Evolutionary conservation across 176 grass and related monocot genomes (phyloP), one percentile per base, ranked within the genome.

Genomic region (Pontederia crassipes): DNA sequence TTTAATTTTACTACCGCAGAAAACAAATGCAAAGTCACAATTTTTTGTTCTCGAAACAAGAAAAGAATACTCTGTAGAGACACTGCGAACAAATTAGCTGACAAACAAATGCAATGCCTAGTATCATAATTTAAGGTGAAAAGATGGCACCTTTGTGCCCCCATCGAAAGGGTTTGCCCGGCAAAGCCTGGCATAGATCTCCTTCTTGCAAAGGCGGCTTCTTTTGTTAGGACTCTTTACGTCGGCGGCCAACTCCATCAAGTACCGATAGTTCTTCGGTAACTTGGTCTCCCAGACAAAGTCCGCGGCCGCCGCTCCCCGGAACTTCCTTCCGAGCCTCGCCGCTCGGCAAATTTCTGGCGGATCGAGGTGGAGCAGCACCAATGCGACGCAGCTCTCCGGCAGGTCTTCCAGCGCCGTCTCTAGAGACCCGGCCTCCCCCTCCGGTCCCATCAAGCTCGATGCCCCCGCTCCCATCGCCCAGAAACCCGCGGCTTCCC

Each of bases 321-420:
- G 58, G 58, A 60, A 60, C 13, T 24, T 45, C 26, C 58, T 24
- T 28, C 58, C 32, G 28, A 60, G 58, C 28, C 27, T 24, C 4
- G 61, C 61, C 13, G 17, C 35, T 13, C 61, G 40, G 15, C 61
- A 46, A 8, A 63, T 63, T 15, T 63, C 61, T 45, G 61, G 61
- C 35, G 61, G 61, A 40, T 63, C 61, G 45, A 63, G 61, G 35
- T 47, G 16, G 35, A 63, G 8, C 45, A 63, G 17, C 40, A 63
- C 61, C 61, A 16, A 35, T 15, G 61, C 61, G n/a, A 63, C 40
- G 61, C 61, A 63, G 16, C 45, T 48, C 15, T 63, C 61, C n/a
- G 61, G 61, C 13, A 63, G 45, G 45, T 63, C 40, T n/a, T 45
- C 61, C n/a, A 63, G 15, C 16, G 40, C 61, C 35, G 10, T 63